These are phyloP conservation scores for Ustilago lituana DNA, from an alignment of 1,284 basidiomycete genomes.

Conservation along the genomic window DNA sequence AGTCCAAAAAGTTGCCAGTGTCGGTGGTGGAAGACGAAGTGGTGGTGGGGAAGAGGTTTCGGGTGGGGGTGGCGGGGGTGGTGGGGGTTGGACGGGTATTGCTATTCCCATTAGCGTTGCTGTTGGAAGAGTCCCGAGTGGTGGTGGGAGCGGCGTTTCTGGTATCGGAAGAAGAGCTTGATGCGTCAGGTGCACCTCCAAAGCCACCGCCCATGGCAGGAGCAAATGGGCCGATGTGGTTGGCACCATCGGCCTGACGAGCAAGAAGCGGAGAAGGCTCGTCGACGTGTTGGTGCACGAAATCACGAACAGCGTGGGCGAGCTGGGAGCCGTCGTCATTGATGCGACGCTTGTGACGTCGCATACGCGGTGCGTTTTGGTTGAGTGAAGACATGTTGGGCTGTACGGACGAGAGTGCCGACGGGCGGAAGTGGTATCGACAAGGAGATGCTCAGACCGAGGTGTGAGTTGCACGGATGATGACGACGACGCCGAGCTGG, in stretches of 20 bases:
- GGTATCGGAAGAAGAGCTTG: constrained; percentile 2
- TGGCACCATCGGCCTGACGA: constrained; percentile 34
- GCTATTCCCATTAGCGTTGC: neutral
- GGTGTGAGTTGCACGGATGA: neutral
- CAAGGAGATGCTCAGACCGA: no score
- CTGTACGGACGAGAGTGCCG: no score
- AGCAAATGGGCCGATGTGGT: constrained; percentile 22
- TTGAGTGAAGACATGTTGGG: constrained; percentile 19
- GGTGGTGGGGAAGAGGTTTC: constrained; percentile 24
- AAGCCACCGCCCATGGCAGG: constrained; percentile 21
- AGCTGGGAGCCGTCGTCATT: constrained; percentile 40
- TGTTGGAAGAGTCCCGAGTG: constrained; percentile 6
- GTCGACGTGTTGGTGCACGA: constrained; percentile 14
- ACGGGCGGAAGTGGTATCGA: no score
- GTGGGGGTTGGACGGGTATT: constrained; percentile 15
- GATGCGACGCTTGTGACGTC: constrained; percentile 54
- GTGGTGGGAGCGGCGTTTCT: constrained; percentile 14
- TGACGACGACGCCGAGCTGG: constrained; percentile 2
- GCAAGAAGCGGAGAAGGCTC: constrained; percentile 8
- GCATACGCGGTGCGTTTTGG: constrained; percentile 39
- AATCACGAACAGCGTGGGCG: constrained; percentile 29
- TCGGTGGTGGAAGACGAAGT: constrained; percentile 10
- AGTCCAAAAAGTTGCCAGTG: neutral
- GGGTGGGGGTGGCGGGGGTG: constrained; percentile 6
- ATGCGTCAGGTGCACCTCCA: no score